Conservation (phyloP, 371 early-diverging fungal species). For the Mucor sp. region DNA sequence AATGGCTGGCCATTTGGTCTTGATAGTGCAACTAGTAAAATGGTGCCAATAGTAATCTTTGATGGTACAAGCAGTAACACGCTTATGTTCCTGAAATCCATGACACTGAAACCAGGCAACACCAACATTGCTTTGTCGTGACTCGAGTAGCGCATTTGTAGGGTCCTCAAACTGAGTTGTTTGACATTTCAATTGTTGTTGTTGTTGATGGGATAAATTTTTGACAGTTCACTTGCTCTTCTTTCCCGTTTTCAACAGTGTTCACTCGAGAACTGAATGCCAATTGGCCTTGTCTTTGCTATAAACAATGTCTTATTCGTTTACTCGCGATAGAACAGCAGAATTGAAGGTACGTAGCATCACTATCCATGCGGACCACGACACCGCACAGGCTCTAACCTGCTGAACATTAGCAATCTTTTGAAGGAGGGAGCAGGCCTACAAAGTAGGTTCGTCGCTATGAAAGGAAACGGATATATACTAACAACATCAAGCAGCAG, state of each 20-base stretch:
- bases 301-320: constrained; percentile 31
- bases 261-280: background rate
- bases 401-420: background rate
- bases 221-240: background rate
- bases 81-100: background rate
- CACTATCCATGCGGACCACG: background rate
- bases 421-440: background rate
- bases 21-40: too few relatives aligned
- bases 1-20: too few relatives aligned
- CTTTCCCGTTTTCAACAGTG: background rate
- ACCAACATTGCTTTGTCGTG: background rate
- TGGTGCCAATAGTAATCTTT: too few relatives aligned
- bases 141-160: background rate
- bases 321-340: constrained; percentile 37
- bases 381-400: background rate
- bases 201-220: background rate
- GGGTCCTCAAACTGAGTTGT: background rate
- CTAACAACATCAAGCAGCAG: background rate
- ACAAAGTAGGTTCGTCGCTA: background rate
- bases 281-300: background rate
- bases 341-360: constrained; percentile 19
- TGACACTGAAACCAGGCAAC: background rate
- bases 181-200: background rate
- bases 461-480: background rate
- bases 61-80: too few relatives aligned